These are phyloP conservation scores for Pythium rhizo-oryzae DNA, from an alignment of 352 stramenopile genomes.

Conservation along the genomic window DNA sequence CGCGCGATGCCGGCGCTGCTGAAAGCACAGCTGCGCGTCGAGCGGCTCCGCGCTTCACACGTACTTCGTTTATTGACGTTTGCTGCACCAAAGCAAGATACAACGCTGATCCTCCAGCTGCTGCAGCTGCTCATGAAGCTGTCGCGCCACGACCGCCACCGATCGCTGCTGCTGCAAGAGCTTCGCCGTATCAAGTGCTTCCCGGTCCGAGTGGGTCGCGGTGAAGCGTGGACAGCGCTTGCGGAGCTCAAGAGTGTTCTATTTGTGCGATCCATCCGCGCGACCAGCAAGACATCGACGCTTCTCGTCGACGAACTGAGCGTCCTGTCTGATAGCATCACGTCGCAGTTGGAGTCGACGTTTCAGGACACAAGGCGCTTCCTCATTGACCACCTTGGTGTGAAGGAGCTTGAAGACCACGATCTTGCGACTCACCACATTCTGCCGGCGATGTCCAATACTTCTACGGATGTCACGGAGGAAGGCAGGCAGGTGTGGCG, in stretches of 20 bases:
- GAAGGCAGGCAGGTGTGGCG: conserved; percentile 2
- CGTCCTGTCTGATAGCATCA: conserved; percentile 53
- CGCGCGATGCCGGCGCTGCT: conserved; percentile 41
- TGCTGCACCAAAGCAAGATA: conserved; percentile 40
- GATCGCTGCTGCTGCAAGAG: conserved; percentile 54
- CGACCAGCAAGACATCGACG: neutral
- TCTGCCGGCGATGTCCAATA: conserved; percentile 43
- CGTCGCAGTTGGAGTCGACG: conserved; percentile 23
- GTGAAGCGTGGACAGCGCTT: conserved; percentile 17
- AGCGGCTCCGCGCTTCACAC: conserved; percentile 65
- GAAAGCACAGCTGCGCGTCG: conserved; percentile 64
- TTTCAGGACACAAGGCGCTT: conserved; percentile 43
- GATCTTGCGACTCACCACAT: conserved; percentile 74
- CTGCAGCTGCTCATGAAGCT: conserved; percentile 58
- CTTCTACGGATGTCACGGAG: neutral
- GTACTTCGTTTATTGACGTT: conserved; percentile 53
- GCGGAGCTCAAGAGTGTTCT: conserved; percentile 15
- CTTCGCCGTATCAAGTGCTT: conserved; percentile 78
- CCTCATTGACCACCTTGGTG: conserved; percentile 49
- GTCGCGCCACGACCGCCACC: conserved; percentile 56
- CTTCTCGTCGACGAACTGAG: conserved; percentile 30
- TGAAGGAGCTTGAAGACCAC: conserved; percentile 71
- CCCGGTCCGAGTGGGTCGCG: conserved; percentile 38
- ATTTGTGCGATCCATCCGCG: conserved; percentile 15
- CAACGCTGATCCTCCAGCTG: conserved; percentile 43